Percentiles rank a stretch among this genome's conserved stretches.
phyloP scores from a whole-genome alignment of 306 rosid genomes.

The Abrus precatorius region DNA sequence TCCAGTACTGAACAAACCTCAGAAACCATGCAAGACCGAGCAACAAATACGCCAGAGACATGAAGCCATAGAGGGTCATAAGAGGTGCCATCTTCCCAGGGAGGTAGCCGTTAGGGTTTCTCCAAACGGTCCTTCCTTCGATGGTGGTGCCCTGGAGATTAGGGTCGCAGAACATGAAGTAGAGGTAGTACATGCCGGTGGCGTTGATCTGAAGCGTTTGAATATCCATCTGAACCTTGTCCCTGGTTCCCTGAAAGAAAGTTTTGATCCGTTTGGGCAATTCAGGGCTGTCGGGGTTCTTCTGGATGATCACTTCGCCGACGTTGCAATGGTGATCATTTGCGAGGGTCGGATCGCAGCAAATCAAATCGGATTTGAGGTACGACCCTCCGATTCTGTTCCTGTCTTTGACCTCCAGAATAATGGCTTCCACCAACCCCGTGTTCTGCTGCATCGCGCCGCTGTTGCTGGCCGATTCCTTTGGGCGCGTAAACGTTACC shows the following conservation, averaged over 20 bases:
- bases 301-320: slow-evolving; percentile 81
- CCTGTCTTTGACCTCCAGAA: slow-evolving; percentile 81
- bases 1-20: slow-evolving; percentile 87
- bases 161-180: slow-evolving; percentile 87
- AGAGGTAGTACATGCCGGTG: slow-evolving; percentile 92
- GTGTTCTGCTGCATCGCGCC: slow-evolving; percentile 76
- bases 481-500: slow-evolving; percentile 72
- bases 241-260: slow-evolving; percentile 65
- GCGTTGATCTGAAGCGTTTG: slow-evolving; percentile 56
- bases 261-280: slow-evolving; percentile 75
- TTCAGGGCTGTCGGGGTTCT: slow-evolving; percentile 54
- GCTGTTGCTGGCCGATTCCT: slow-evolving; percentile 59
- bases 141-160: slow-evolving; percentile 73
- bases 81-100: slow-evolving; percentile 95
- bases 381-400: slow-evolving; percentile 76
- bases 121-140: slow-evolving; percentile 87
- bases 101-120: slow-evolving; percentile 84
- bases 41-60: slow-evolving; percentile 84
- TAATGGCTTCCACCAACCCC: slow-evolving; percentile 86
- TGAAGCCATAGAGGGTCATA: slow-evolving; percentile 79
- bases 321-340: slow-evolving; percentile 57
- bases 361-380: slow-evolving; percentile 66
- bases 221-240: slow-evolving; percentile 52
- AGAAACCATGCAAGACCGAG: slow-evolving; percentile 88
- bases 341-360: slow-evolving; percentile 67